Evolutionary conservation across 1,284 basidiomycete genomes (phyloP).

Genomic region (Sporisorium graminicola): DNA sequence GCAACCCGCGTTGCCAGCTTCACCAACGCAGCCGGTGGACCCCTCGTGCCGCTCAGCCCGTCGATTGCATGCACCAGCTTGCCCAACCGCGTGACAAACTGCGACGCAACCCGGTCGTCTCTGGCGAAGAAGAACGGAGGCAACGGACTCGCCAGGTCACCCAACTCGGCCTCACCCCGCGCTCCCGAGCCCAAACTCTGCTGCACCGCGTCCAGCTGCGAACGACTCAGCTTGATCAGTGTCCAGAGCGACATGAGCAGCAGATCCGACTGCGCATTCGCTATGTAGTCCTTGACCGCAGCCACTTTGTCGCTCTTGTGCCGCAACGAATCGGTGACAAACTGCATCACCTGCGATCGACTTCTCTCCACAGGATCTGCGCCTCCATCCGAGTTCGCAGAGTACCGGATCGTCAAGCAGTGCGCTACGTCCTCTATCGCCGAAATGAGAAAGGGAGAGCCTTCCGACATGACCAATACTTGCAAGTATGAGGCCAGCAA

Average conservation of each 20-base stretch:
- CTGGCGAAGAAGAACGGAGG: slow-evolving; percentile 62
- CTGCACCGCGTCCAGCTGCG: slow-evolving; percentile 14
- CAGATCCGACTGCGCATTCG: slow-evolving; percentile 64
- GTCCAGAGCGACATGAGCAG: slow-evolving; percentile 64
- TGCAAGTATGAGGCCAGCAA: slow-evolving; percentile 64
- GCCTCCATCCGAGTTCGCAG: slow-evolving; percentile 20
- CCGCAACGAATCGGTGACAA: slow-evolving; percentile 53
- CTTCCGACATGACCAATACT: slow-evolving; percentile 63
- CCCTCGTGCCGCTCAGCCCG: slow-evolving; percentile 9
- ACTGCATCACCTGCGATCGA: slow-evolving; percentile 50
- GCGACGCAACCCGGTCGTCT: slow-evolving; percentile 54
- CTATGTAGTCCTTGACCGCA: slow-evolving; percentile 63
- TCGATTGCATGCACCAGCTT: slow-evolving; percentile 17
- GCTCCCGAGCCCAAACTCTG: neutral
- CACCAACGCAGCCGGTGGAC: slow-evolving; percentile 15
- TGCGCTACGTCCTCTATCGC: slow-evolving; percentile 51
- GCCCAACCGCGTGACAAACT: slow-evolving; percentile 31
- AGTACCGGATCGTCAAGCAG: slow-evolving; percentile 23
- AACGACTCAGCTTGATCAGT: slow-evolving; percentile 32
- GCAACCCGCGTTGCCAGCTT: slow-evolving; percentile 28
- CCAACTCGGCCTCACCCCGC: slow-evolving; percentile 34
- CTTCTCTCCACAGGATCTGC: slow-evolving; percentile 43
- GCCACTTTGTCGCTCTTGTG: slow-evolving; percentile 56
- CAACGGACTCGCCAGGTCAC: slow-evolving; percentile 42
- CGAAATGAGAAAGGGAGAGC: slow-evolving; percentile 46